A percentile compares a stretch with the other conserved stretches of the same genome.
phyloP scores from a whole-genome alignment of 2,329 filamentous ascomycete genomes.

The Pestalotiopsis sp. region DNA sequence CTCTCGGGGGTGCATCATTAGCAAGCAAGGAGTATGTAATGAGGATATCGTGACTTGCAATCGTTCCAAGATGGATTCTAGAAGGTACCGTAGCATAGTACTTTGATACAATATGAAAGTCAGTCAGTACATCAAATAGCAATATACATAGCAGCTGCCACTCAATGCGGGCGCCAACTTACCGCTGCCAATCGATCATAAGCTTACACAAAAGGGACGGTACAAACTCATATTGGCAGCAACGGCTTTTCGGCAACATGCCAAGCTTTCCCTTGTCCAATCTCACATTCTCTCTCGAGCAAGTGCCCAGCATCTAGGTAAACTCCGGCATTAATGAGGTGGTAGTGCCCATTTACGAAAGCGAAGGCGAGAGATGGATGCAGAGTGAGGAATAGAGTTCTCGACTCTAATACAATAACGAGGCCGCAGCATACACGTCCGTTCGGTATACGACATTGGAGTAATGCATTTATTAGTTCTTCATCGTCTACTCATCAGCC shows the following conservation, averaged over 20 bases:
- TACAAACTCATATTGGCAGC: not conserved
- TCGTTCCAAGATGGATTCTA: no score
- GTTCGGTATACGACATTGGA: not conserved
- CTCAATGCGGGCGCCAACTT: not conserved
- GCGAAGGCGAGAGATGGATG: not conserved
- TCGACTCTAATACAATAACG: not conserved
- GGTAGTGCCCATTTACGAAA: not conserved
- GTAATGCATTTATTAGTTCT: not conserved
- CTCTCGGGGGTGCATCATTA: not conserved
- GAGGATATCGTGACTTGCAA: no score
- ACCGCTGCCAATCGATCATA: not conserved
- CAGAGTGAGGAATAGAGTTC: not conserved
- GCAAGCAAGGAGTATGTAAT: not conserved
- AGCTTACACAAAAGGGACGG: not conserved
- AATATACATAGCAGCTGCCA: not conserved
- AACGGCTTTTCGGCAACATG: constrained; percentile 6
- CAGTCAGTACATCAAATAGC: not conserved
- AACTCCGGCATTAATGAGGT: not conserved
- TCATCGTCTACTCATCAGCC: not conserved
- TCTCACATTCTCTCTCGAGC: not conserved
- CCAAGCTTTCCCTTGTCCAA: constrained; percentile 5
- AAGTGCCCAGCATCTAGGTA: not conserved
- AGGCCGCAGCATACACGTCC: not conserved
- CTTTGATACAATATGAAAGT: not conserved
- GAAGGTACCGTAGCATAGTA: no score